Conservation (phyloP, 768 basidiomycete genomes). For the Phylloporus sp. region DNA sequence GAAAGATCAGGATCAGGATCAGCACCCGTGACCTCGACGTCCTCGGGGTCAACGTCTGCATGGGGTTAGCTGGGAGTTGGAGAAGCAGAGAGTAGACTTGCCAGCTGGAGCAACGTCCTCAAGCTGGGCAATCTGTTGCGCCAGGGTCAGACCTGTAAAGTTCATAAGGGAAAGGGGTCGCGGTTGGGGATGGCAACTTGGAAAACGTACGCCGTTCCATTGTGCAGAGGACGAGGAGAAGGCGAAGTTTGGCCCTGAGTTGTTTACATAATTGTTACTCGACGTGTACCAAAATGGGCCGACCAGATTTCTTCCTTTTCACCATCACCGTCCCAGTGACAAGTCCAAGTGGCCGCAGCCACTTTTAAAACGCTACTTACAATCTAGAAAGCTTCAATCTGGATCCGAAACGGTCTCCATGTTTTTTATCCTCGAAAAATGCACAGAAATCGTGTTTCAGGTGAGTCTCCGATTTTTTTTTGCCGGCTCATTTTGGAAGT, state of each 20-base stretch:
- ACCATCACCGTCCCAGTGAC: conserved; percentile 34
- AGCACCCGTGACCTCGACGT: conserved; percentile 42
- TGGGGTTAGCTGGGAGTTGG: conserved; percentile 5
- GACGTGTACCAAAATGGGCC: conserved; percentile 17
- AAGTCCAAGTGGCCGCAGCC: conserved; percentile 29
- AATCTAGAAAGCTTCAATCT: conserved; percentile 30
- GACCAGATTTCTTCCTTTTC: conserved; percentile 17
- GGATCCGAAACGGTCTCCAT: conserved; percentile 32
- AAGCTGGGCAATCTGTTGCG: conserved; percentile 79
- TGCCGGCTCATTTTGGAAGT: conserved; percentile 24
- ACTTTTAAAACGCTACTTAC: conserved; percentile 13
- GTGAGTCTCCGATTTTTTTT: conserved; percentile 24
- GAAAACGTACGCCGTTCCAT: conserved; percentile 31
- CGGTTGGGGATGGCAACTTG: not conserved
- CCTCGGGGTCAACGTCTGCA: conserved; percentile 74
- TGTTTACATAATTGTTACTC: conserved; percentile 33
- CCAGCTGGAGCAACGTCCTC: conserved; percentile 67
- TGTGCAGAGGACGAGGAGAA: not conserved
- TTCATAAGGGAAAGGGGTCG: conserved; percentile 7
- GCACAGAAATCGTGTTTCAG: conserved; percentile 34
- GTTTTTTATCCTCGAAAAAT: conserved; percentile 34
- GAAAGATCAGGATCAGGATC: conserved; percentile 36
- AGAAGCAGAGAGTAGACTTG: conserved; percentile 30
- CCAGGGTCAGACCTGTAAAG: conserved; percentile 49
- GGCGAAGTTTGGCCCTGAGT: not conserved